These are phyloP conservation scores for Debaryomycetaceae sp. DNA, from an alignment of 1,139 yeast species.

Conservation along the genomic window DNA sequence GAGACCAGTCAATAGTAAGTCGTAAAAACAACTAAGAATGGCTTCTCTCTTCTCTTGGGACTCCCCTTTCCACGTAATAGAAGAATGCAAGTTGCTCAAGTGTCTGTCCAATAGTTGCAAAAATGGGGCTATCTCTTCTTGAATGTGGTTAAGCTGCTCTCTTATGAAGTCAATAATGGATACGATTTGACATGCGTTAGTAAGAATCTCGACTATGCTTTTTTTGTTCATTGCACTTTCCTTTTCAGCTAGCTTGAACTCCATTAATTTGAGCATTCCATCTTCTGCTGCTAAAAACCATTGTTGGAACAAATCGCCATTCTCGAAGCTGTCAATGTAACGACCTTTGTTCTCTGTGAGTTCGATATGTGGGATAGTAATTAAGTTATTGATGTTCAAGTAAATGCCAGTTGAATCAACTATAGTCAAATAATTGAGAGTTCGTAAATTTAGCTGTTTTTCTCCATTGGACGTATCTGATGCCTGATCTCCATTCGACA, in stretches of 20 bases:
- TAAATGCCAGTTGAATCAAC: conserved; percentile 22
- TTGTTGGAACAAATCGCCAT: conserved; percentile 27
- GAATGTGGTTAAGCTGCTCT: conserved; percentile 34
- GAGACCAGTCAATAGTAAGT: conserved; percentile 55
- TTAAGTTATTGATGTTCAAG: conserved; percentile 30
- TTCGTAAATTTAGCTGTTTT: conserved; percentile 6
- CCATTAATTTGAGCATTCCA: conserved; percentile 11
- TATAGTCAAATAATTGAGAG: conserved; percentile 23
- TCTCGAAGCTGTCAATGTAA: conserved; percentile 15
- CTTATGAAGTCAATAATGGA: conserved; percentile 30
- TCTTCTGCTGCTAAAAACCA: conserved; percentile 20
- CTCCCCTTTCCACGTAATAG: conserved; percentile 11
- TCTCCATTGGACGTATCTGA: conserved; percentile 2
- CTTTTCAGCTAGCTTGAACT: conserved; percentile 9
- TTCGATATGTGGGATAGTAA: conserved; percentile 21
- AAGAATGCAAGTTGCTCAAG: conserved; percentile 28
- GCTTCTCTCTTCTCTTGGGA: conserved; percentile 4
- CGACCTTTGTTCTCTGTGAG: conserved; percentile 11
- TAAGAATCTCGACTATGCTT: conserved; percentile 19
- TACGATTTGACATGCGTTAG: conserved; percentile 28
- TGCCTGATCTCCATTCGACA: conserved; percentile 1
- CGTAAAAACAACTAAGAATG: conserved; percentile 32
- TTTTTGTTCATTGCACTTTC: conserved; percentile 8
- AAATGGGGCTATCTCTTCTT: conserved; percentile 40
- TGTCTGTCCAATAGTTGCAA: conserved; percentile 37